phyloP scores from a whole-genome alignment of 1,139 yeast genomes.

The Candida sp. region DNA sequence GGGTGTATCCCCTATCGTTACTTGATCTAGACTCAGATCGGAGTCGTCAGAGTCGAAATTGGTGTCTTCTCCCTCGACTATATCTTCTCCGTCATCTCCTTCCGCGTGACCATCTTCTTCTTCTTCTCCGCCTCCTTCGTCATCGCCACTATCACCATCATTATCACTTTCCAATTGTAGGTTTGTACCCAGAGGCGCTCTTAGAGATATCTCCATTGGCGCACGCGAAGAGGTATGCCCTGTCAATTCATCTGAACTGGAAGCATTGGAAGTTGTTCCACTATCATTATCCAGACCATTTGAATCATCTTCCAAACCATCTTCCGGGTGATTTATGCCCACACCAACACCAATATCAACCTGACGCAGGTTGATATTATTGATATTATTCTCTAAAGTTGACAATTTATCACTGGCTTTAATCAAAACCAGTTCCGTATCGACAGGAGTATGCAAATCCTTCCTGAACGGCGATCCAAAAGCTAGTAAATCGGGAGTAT shows the following conservation, averaged over 20 bases:
- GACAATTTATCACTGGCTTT: not conserved
- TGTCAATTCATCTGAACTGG: not conserved
- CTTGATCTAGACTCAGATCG: slow-evolving; percentile 10
- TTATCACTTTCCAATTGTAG: not conserved
- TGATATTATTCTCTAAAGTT: not conserved
- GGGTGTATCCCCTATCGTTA: slow-evolving; percentile 7
- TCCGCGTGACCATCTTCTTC: not conserved
- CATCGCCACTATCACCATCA: slow-evolving; percentile 1
- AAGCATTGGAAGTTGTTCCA: not conserved
- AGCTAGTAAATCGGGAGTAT: slow-evolving; percentile 2
- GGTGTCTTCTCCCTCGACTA: not conserved
- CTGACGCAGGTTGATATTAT: not conserved
- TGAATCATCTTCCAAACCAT: not conserved
- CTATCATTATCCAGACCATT: not conserved
- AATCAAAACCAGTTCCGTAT: not conserved
- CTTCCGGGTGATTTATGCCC: not conserved
- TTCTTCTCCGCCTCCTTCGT: slow-evolving; percentile 1
- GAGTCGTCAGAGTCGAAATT: slow-evolving; percentile 1
- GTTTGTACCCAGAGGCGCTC: not conserved
- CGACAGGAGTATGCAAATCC: not conserved
- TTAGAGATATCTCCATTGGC: not conserved
- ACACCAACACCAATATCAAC: not conserved
- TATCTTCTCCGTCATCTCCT: not conserved
- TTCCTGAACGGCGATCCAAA: slow-evolving; percentile 1
- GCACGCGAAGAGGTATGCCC: not conserved